Percentiles rank a stretch among this genome's conserved stretches.
Evolutionary conservation across 2,329 filamentous ascomycete genomes (phyloP).

Genomic region (Cladosporium sp.): DNA sequence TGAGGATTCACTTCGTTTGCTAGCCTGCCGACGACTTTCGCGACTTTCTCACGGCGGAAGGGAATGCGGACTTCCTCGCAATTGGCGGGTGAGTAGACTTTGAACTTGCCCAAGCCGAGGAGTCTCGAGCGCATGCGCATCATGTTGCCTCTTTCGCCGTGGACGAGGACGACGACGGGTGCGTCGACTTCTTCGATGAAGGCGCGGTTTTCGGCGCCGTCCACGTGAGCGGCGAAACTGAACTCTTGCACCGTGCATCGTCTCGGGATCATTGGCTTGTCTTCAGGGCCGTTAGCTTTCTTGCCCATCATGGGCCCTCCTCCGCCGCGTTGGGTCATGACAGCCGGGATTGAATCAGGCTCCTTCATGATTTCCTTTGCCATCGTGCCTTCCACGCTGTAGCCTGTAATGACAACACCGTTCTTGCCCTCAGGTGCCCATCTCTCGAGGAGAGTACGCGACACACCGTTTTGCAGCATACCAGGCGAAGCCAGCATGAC

Average conservation of each 20-base stretch:
- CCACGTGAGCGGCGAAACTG: conserved; percentile 94
- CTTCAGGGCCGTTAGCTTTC: conserved; percentile 50
- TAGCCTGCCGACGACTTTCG: conserved; percentile 92
- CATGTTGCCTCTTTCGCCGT: conserved; percentile 98
- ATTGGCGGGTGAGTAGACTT: conserved; percentile 91
- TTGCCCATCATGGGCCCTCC: conserved; percentile 31
- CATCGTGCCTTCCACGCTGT: conserved; percentile 98
- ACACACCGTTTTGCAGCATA: conserved; percentile 97
- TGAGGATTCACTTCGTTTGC: conserved; percentile 74
- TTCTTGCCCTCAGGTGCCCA: conserved; percentile 98
- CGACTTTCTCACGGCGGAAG: conserved; percentile 92
- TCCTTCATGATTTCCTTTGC: conserved; percentile 93
- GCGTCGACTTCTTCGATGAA: conserved; percentile 95
- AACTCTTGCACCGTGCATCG: conserved; percentile 92
- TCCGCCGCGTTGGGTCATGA: conserved; percentile 64
- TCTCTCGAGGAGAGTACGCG: conserved; percentile 84
- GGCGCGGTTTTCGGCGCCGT: conserved; percentile 90
- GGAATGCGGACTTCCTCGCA: conserved; percentile 94
- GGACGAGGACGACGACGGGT: conserved; percentile 93
- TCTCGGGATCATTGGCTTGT: conserved; percentile 84
- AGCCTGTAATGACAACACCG: conserved; percentile 97
- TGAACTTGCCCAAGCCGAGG: conserved; percentile 84
- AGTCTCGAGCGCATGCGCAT: conserved; percentile 94
- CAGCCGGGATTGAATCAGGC: conserved; percentile 89
- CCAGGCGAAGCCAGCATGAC: conserved; percentile 97